phyloP scores from a whole-genome alignment of 345 rosid species.

The Mercurialis annua region DNA sequence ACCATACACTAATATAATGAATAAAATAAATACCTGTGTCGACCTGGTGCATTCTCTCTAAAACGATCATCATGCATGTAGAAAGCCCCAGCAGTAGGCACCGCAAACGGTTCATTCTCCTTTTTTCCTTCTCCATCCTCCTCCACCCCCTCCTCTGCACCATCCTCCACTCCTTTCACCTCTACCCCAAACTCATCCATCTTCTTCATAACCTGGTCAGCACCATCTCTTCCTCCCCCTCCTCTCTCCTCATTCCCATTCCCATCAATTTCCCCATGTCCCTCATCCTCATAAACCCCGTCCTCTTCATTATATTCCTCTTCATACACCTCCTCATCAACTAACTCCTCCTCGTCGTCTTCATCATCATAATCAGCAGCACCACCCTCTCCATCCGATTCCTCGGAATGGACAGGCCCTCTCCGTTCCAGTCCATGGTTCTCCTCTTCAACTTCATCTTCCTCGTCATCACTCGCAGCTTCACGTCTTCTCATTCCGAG shows the following conservation, averaged over 20 bases:
- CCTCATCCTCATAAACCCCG: slow-evolving; percentile 35
- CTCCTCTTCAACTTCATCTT: slow-evolving; percentile 34
- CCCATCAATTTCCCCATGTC: slow-evolving; percentile 31
- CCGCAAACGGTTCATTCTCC: slow-evolving; percentile 80
- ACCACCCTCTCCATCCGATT: slow-evolving; percentile 66
- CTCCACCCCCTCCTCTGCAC: slow-evolving; percentile 25
- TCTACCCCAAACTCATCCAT: slow-evolving; percentile 33
- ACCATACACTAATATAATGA: too few relatives aligned
- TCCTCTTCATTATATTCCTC: slow-evolving; percentile 36
- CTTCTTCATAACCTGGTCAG: slow-evolving; percentile 19
- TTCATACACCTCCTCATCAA: slow-evolving; percentile 37
- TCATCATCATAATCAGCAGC: slow-evolving; percentile 61
- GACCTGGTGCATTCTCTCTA: slow-evolving; percentile 54
- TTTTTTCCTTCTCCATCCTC: slow-evolving; percentile 52
- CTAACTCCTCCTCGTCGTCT: slow-evolving; percentile 28
- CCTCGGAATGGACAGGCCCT: slow-evolving; percentile 50
- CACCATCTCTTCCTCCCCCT: slow-evolving; percentile 10
- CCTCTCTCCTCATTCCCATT: slow-evolving; percentile 37
- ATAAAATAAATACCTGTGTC: slow-evolving; percentile 48
- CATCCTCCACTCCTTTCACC: slow-evolving; percentile 14
- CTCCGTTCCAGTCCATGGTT: slow-evolving; percentile 34
- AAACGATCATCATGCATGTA: slow-evolving; percentile 98
- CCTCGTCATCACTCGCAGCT: slow-evolving; percentile 93
- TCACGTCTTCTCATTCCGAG: slow-evolving; percentile 65
- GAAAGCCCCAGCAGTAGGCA: slow-evolving; percentile 96